phyloP scores from a whole-genome alignment of 257 asterid genomes.

The Handroanthus guayacan region DNA sequence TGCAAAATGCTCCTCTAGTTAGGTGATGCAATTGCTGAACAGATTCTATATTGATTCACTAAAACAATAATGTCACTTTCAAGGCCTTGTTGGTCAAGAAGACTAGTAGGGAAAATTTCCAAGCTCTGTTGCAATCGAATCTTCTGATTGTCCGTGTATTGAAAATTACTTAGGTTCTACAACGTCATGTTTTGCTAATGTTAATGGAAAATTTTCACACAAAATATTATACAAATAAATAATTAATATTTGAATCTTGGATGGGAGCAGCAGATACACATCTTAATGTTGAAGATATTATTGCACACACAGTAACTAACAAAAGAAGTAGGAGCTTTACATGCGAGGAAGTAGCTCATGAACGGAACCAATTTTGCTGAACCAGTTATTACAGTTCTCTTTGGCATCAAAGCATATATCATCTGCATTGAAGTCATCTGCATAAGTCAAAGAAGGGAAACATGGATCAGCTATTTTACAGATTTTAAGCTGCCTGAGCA shows the following conservation, averaged over 20 bases:
- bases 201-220: slow-evolving; percentile 19
- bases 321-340: slow-evolving; percentile 56
- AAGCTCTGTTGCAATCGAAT: neutral
- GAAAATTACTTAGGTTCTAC: slow-evolving; percentile 8
- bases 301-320: slow-evolving; percentile 16
- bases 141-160: slow-evolving; percentile 6
- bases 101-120: slow-evolving; percentile 7
- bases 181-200: slow-evolving; percentile 26
- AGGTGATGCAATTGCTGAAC: slow-evolving; percentile 22
- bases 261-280: slow-evolving; percentile 31
- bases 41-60: slow-evolving; percentile 8
- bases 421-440: slow-evolving; percentile 67
- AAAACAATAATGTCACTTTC: neutral
- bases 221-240: neutral
- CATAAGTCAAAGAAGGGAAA: slow-evolving; percentile 34
- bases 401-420: slow-evolving; percentile 75
- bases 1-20: slow-evolving; percentile 15
- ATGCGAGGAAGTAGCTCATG: slow-evolving; percentile 48
- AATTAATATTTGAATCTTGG: slow-evolving; percentile 13
- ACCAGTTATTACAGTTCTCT: slow-evolving; percentile 88
- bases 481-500: slow-evolving; percentile 37
- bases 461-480: slow-evolving; percentile 23
- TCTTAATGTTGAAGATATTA: slow-evolving; percentile 28
- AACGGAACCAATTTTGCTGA: neutral
- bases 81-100: slow-evolving; percentile 13